Base-by-base conservation (phyloP, 768 basidiomycete genomes). In the Lentinula guzmanii region DNA sequence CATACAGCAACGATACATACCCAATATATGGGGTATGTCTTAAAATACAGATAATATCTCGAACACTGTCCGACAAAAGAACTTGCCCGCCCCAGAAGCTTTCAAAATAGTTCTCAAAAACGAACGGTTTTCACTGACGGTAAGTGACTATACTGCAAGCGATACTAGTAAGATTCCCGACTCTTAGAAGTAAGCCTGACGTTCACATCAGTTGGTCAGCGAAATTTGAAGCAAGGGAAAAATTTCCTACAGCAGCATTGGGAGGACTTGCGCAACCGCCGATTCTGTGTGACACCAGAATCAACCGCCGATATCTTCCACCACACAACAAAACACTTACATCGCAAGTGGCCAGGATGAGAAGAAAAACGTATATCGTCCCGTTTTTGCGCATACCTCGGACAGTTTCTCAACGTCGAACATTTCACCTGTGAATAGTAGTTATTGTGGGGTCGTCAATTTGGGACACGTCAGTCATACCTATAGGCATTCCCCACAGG, bases 401-500 rank as follows among this genome's bases (percentile, higher is more conserved):
- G 85, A 80, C 2, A 90, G 75, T 61, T 79, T 77, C 69, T 90
- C 87, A 42, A 89, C 73, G 69, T 90, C 88, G 69, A 90, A 89
- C 66, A 89, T 80, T 73, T 89, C 89, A 41, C 86, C 87, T 85
- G 46, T 43, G 39, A 50, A n/a, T 41, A 55, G 62, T 34, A 41
- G 39, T 58, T 9, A 16, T 28, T 51, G 18, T 15, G 31, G 34
- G 13, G 9, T 37, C 33, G 11, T 24, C 11, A 21, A 18, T 28
- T 24, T 13, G 33, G 42, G 28, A 34, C 8, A 24, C 21, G 15
- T 4, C 41, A 48, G 54, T 67, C 76, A 50, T 61, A 82, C 86
- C 87, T 56, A 89, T 84, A 31, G 87, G 87, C 86, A 89, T 87
- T 4, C 87, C 87, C 82, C 86, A 89, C 13, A 87, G 71, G 5